Evolutionary conservation across 1,284 basidiomycete genomes (phyloP).

Genomic region (Trametes polyzona): DNA sequence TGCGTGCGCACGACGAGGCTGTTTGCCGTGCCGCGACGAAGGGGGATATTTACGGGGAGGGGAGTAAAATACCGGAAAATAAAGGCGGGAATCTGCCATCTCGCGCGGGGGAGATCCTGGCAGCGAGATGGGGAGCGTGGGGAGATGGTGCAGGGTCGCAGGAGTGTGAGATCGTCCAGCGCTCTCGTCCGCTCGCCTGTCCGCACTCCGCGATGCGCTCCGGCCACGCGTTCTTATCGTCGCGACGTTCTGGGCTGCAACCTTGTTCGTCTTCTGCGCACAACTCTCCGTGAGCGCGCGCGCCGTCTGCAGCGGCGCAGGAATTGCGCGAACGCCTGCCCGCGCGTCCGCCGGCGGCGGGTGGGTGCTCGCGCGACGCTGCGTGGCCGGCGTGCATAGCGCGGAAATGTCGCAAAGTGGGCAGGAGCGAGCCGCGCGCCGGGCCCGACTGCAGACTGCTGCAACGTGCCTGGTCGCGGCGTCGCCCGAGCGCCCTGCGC

Average conservation of each 20-base stretch:
- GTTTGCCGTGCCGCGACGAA: background rate
- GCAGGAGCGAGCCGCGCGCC: background rate
- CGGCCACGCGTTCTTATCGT: slow-evolving; percentile 11
- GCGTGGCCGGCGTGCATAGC: too few species aligned
- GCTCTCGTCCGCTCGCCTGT: slow-evolving; percentile 15
- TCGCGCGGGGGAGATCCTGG: background rate
- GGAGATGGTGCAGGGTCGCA: slow-evolving; percentile 23
- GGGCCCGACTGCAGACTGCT: background rate
- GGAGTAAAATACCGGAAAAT: too few species aligned
- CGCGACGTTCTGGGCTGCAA: slow-evolving; percentile 9
- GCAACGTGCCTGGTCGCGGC: background rate
- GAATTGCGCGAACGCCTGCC: too few species aligned
- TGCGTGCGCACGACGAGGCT: background rate
- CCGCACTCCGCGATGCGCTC: slow-evolving; percentile 24
- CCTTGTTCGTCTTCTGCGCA: slow-evolving; percentile 3
- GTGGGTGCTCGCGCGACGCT: background rate
- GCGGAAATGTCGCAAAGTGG: background rate
- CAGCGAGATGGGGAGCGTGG: slow-evolving; percentile 8
- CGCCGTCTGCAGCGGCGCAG: background rate
- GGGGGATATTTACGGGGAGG: background rate
- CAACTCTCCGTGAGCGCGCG: background rate
- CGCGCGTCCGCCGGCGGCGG: background rate
- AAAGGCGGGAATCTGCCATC: background rate
- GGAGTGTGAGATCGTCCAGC: slow-evolving; percentile 18
- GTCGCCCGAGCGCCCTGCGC: background rate